Base-by-base conservation (phyloP, 192 early-diverging fungal species). In the Umbelopsis sp. region DNA sequence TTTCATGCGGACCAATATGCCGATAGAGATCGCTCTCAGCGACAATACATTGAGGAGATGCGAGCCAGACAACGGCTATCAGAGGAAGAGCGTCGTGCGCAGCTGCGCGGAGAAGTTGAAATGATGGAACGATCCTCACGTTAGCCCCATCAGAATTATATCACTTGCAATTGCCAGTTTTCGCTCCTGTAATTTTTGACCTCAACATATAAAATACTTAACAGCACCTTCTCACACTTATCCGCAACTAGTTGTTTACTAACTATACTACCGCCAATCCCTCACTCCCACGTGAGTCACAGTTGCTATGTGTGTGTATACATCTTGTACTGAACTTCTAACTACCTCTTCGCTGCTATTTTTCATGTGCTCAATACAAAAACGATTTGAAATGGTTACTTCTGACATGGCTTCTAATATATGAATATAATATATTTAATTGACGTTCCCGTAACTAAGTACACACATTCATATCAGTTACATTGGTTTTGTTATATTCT, bases 1-100 rank as follows among this genome's bases (percentile, higher is more conserved):
- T 62, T 62, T n/a, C 56, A 62, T 4, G 56, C 26, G 3, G 56
- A 62, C 29, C 56, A 62, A 31, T 62, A 62, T 62, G 56, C 56
- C 29, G 56, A 62, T 34, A 62, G 56, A 34, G 56, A 62, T 20
- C 24, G 56, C 25, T 1, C 56, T n/a, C 56, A 62, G 29, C 56
- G 31, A 20, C 56, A 62, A n/a, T 62, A 62, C 29, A 31, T 62
- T 20, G 56, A 62, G 7, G 56, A 62, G 14, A 36, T 62, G 56
- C 56, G 56, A 6, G 17, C 31, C 26, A 31, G 34, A 14, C 56
- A 62, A 31, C 26, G 31, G 20, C 17, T 62, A 17, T 29, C 56
- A 3, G 56, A 62, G 14, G 56, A 62, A 20, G 56, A 62, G 14
- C 56, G 56, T 12, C 56, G 56, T 34, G 56, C 56, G 17, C 56